A percentile compares a stretch with the other conserved stretches of the same genome.
phyloP scores from a whole-genome alignment of 208 protist species.

The Acanthamoeba castellanii region DNA sequence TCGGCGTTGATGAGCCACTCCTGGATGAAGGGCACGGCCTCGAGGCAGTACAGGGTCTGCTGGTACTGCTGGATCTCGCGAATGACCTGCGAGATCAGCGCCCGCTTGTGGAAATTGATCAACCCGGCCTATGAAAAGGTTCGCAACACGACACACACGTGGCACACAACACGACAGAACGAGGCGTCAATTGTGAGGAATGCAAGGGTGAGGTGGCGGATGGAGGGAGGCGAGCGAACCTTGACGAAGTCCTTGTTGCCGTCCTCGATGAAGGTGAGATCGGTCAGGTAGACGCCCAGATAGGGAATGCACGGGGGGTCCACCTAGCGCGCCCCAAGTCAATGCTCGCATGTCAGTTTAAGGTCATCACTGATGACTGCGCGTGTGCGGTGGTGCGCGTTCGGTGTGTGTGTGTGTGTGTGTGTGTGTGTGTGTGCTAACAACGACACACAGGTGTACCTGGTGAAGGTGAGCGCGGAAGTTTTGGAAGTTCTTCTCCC shows the following conservation, averaged over 20 bases:
- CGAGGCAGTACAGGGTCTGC: slow-evolving; percentile 71
- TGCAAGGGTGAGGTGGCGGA: background rate
- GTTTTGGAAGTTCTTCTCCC: slow-evolving; percentile 70
- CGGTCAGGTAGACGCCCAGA: slow-evolving; percentile 86
- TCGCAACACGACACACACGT: too few relatives aligned
- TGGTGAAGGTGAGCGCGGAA: slow-evolving; percentile 33
- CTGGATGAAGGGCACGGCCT: slow-evolving; percentile 31
- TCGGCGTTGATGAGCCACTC: slow-evolving; percentile 39
- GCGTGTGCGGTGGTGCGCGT: background rate
- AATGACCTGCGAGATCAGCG: slow-evolving; percentile 29
- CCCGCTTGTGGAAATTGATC: slow-evolving; percentile 72
- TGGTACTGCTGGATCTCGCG: slow-evolving; percentile 75
- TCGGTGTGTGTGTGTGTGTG: too few relatives aligned
- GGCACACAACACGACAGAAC: background rate
- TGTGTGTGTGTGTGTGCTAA: background rate
- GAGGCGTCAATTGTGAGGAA: background rate
- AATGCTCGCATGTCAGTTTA: too few relatives aligned
- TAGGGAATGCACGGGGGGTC: slow-evolving; percentile 77
- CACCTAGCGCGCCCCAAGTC: slow-evolving; percentile 3
- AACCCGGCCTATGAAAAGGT: slow-evolving; percentile 24
- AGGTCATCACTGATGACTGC: too few relatives aligned
- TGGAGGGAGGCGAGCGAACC: background rate
- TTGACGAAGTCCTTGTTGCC: slow-evolving; percentile 84
- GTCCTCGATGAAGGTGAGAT: slow-evolving; percentile 90
- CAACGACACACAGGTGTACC: background rate